phyloP scores from a whole-genome alignment of 1,284 basidiomycete genomes.

The Microbotryomycetes sp. region DNA sequence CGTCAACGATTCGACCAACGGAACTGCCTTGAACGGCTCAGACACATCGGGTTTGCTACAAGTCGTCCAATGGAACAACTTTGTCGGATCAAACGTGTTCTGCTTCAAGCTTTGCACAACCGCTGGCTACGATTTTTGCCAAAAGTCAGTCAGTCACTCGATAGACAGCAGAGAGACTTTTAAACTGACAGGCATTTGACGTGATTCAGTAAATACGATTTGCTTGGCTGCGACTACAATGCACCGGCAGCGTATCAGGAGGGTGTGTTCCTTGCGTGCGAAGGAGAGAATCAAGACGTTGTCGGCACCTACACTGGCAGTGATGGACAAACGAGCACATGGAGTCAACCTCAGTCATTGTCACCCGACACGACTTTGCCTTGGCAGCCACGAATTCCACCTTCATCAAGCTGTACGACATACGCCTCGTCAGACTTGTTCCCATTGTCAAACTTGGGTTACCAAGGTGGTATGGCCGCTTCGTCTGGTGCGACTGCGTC shows the following conservation, averaged over 20 bases:
- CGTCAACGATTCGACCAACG: slow-evolving; percentile 19
- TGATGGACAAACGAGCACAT: slow-evolving; percentile 12
- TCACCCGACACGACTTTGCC: slow-evolving; percentile 56
- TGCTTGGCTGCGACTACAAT: slow-evolving; percentile 60
- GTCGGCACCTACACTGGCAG: slow-evolving; percentile 50
- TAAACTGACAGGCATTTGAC: background rate
- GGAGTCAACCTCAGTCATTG: slow-evolving; percentile 49
- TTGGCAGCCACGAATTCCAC: slow-evolving; percentile 55
- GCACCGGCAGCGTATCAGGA: slow-evolving; percentile 53
- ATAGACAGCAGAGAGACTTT: too few relatives aligned
- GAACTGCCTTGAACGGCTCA: slow-evolving; percentile 42
- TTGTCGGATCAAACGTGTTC: slow-evolving; percentile 56
- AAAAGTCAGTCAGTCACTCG: slow-evolving; percentile 49
- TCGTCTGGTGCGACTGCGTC: slow-evolving; percentile 5
- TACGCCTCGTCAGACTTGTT: slow-evolving; percentile 54
- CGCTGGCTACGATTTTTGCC: slow-evolving; percentile 49
- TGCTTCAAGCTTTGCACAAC: slow-evolving; percentile 54
- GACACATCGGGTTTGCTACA: slow-evolving; percentile 47
- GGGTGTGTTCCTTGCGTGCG: slow-evolving; percentile 56
- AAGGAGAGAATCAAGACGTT: slow-evolving; percentile 58
- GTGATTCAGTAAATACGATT: slow-evolving; percentile 45
- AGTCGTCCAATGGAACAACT: slow-evolving; percentile 55
- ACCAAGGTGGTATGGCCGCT: slow-evolving; percentile 7
- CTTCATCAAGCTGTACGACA: slow-evolving; percentile 58
- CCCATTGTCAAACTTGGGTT: slow-evolving; percentile 35